A percentile compares a stretch with the other conserved stretches of the same genome.
These are phyloP conservation scores for Chaetomium sp. DNA, from an alignment of 2,329 filamentous ascomycete genomes.

Conservation along the genomic window DNA sequence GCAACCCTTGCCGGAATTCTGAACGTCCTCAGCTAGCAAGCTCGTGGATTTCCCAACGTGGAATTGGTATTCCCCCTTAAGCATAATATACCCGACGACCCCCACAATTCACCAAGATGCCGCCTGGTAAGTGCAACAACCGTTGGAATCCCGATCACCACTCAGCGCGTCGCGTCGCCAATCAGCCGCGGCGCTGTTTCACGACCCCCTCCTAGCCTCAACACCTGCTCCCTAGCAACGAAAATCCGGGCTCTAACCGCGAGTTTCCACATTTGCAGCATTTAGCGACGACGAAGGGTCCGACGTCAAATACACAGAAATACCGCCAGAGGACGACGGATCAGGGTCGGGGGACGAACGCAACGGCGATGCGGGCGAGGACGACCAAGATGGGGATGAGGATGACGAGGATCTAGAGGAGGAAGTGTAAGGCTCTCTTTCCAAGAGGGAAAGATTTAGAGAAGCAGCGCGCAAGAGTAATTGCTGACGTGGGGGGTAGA, in stretches of 20 bases:
- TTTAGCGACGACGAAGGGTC: constrained; percentile 39
- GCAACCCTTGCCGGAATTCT: no score
- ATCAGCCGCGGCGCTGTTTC: neutral
- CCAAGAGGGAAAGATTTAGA: no score
- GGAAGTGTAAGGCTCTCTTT: constrained; percentile 18
- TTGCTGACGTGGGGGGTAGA: constrained; percentile 34
- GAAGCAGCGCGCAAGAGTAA: no score
- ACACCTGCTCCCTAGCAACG: no score
- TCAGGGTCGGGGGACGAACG: constrained; percentile 19
- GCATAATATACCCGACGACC: no score
- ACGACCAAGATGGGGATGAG: constrained; percentile 23
- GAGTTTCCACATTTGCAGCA: constrained; percentile 22
- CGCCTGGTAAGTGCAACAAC: constrained; percentile 20
- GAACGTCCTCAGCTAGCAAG: no score
- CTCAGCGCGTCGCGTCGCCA: constrained; percentile 13
- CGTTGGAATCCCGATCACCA: neutral
- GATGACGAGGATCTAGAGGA: constrained; percentile 27
- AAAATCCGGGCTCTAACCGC: neutral
- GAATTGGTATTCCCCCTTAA: no score
- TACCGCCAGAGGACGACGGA: constrained; percentile 22
- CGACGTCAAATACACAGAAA: constrained; percentile 24
- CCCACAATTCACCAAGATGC: constrained; percentile 14
- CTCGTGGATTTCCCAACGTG: no score
- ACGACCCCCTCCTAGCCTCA: neutral
- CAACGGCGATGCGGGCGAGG: constrained; percentile 16